Percentiles rank a stretch among this genome's conserved stretches.
Conservation (phyloP, 176 grass and related monocot species). For the Oryza glumipatula region DNA sequence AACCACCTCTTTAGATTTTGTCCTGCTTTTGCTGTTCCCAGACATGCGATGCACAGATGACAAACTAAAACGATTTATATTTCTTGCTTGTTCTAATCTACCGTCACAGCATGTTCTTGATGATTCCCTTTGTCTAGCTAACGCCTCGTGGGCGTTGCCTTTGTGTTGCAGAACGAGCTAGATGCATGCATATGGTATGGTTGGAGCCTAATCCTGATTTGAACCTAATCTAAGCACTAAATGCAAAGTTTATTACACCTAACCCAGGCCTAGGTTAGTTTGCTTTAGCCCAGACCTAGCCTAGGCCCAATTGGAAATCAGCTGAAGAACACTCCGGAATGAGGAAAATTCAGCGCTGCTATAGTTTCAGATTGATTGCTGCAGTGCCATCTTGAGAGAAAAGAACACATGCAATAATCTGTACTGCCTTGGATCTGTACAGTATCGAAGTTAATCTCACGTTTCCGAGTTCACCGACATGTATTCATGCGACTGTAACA, state of each 20-base stretch:
- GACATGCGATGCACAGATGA: slow-evolving; percentile 15
- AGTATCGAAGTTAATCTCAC: neutral
- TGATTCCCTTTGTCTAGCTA: slow-evolving; percentile 18
- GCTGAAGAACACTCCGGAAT: neutral
- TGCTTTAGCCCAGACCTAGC: neutral
- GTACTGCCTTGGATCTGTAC: neutral
- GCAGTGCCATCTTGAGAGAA: neutral
- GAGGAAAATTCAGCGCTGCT: slow-evolving; percentile 7
- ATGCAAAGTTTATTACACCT: slow-evolving; percentile 2
- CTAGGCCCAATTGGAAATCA: neutral
- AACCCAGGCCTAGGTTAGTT: neutral
- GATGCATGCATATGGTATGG: slow-evolving; percentile 9
- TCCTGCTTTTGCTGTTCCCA: slow-evolving; percentile 15
- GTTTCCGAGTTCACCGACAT: neutral
- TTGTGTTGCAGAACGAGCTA: slow-evolving; percentile 2
- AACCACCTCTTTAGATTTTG: neutral
- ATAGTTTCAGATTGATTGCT: neutral
- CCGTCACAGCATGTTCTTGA: slow-evolving; percentile 14
- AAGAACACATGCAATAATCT: neutral
- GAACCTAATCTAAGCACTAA: neutral
- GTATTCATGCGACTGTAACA: neutral
- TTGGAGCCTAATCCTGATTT: neutral
- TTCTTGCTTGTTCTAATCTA: slow-evolving; percentile 16
- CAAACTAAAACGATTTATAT: slow-evolving; percentile 15
- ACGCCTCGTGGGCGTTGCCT: neutral